Evolutionary conservation across 805 yeast genomes (phyloP).

Genomic region (Metschnikowia sp.): DNA sequence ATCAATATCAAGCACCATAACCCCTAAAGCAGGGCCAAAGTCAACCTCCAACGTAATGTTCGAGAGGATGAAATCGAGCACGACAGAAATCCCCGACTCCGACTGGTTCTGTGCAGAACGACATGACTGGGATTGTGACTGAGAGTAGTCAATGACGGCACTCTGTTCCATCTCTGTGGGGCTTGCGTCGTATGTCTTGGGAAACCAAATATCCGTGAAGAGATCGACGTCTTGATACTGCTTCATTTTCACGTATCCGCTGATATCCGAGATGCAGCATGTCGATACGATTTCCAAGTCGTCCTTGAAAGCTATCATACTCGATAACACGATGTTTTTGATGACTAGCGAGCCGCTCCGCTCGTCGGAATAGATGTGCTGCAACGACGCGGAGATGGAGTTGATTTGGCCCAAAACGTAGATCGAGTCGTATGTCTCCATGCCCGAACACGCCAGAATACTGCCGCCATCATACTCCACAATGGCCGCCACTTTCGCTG

Average conservation of each 20-base stretch:
- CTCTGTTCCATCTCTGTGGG: not conserved
- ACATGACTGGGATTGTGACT: slow-evolving; percentile 7
- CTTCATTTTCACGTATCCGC: slow-evolving; percentile 67
- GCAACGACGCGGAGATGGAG: slow-evolving; percentile 67
- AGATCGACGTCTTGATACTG: slow-evolving; percentile 84
- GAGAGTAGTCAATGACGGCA: not conserved
- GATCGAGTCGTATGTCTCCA: slow-evolving; percentile 8
- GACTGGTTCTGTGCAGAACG: not conserved
- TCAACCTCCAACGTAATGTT: slow-evolving; percentile 59
- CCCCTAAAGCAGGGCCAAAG: slow-evolving; percentile 82
- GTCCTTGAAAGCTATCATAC: slow-evolving; percentile 45
- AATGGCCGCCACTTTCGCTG: slow-evolving; percentile 86
- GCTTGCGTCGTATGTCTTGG: slow-evolving; percentile 23
- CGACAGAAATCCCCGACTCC: slow-evolving; percentile 65
- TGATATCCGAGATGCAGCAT: slow-evolving; percentile 51
- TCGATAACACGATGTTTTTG: slow-evolving; percentile 45
- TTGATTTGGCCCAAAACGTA: slow-evolving; percentile 38
- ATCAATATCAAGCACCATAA: slow-evolving; percentile 51
- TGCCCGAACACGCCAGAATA: slow-evolving; percentile 51
- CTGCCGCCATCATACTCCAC: slow-evolving; percentile 70
- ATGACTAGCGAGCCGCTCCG: slow-evolving; percentile 66
- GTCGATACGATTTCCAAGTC: slow-evolving; percentile 44
- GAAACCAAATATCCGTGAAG: slow-evolving; percentile 80
- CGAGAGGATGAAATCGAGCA: slow-evolving; percentile 52
- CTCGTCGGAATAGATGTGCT: slow-evolving; percentile 88